Base-by-base conservation (phyloP, 2,329 filamentous ascomycete genomes). In the Coniella vitis region DNA sequence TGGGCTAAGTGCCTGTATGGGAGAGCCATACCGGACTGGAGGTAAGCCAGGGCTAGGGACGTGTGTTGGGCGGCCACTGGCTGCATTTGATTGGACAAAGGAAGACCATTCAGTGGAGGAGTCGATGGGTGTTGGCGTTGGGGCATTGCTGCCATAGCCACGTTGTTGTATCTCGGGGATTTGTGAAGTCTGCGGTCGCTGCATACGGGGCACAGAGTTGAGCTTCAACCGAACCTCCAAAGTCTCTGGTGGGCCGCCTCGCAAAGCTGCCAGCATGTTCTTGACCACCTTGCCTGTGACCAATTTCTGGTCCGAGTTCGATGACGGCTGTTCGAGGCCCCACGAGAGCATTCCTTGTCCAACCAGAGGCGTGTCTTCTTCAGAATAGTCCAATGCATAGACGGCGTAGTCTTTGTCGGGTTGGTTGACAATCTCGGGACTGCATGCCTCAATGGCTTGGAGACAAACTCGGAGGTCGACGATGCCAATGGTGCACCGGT, bases 341-440 rank as follows among this genome's bases (percentile, higher is more conserved):
- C 86, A 86, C 34, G 93, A 97, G 17, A 98, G 74, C 83, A 97
- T 88, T 46, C 94, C 93, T 67, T 98, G 91, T 19, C 93, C 93
- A 20, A 96, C 91, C 48, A 97, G 76, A 46, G 94, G 93, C 16
- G 84, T 88, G 62, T 96, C 90, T 55, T 87, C 87, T 68, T 98
- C 93, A 12, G 93, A 96, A 66, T 91, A 97, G 66, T 98, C 93
- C 70, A 89, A 88, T 25, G 91, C 90, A 68, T 98, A 98, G 49
- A 98, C 83, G n/a, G 90, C 93, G 69, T 93, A 98, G 69, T 98
- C 90, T 66, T 79, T 70, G 70, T 69, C 85, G 75, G 52, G 84
- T 63, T 72, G 85, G 73, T 62, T 79, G 40, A 90, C 72, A 39
- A 98, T 77, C 69, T 98, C 93, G 34, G 93, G 93, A 63, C 93